Percentiles rank a stretch among this genome's conserved stretches.
These are phyloP conservation scores for Mortierella sp. DNA, from an alignment of 371 early-diverging fungal genomes.

Conservation along the genomic window DNA sequence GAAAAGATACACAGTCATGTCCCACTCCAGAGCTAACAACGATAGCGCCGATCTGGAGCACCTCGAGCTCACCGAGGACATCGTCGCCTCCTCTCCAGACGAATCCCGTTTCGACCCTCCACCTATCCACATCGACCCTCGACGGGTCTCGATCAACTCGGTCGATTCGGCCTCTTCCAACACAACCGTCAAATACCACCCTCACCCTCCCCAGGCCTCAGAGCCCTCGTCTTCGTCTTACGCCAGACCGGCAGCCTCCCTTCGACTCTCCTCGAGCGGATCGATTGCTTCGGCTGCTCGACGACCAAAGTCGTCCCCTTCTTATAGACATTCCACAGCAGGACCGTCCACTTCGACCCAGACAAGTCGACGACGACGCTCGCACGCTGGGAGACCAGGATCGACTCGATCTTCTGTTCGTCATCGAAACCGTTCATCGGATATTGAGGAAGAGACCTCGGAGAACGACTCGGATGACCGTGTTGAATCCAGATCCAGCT, in stretches of 20 bases:
- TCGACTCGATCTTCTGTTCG: conserved; percentile 51
- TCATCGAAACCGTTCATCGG: conserved; percentile 42
- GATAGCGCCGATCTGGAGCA: conserved; percentile 56
- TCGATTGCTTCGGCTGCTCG: conserved; percentile 26
- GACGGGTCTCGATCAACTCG: conserved; percentile 51
- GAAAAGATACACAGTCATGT: conserved; percentile 15
- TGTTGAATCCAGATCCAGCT: conserved; percentile 24
- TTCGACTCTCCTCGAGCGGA: conserved; percentile 20
- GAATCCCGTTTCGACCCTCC: conserved; percentile 15
- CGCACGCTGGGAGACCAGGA: conserved; percentile 27
- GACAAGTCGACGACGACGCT: conserved; percentile 30
- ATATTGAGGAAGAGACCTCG: conserved; percentile 43
- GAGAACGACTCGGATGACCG: conserved; percentile 35
- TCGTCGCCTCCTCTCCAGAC: conserved; percentile 11
- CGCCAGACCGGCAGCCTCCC: conserved; percentile 14
- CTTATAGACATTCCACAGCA: conserved; percentile 44
- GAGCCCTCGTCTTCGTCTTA: conserved; percentile 26
- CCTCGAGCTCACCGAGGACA: conserved; percentile 46
- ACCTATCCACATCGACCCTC: conserved; percentile 19
- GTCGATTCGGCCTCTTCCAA: conserved; percentile 35
- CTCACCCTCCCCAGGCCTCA: conserved; percentile 11
- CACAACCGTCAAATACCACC: conserved; percentile 46
- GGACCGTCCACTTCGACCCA: conserved; percentile 27
- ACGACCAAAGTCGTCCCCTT: conserved; percentile 39
- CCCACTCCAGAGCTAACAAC: conserved; percentile 53